Percentiles rank a stretch among this genome's conserved stretches.
phyloP scores from a whole-genome alignment of 1,284 basidiomycete genomes.

The Bjerkandera adusta region DNA sequence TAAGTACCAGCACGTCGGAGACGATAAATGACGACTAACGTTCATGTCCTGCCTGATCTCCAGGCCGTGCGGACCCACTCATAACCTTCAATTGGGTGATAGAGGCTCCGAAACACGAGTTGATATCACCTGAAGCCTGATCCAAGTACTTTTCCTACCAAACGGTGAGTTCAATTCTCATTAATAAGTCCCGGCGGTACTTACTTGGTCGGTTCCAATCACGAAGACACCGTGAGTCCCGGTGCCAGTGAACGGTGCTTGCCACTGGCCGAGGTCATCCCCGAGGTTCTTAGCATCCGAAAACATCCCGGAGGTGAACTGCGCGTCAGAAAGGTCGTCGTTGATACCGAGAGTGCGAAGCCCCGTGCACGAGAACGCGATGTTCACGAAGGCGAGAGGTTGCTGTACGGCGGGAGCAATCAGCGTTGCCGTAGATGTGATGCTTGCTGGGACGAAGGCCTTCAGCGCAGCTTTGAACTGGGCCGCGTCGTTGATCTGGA shows the following conservation, averaged over 20 bases:
- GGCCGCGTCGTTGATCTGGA: constrained; percentile 4
- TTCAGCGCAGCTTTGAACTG: constrained; percentile 4
- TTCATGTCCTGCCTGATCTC: neutral
- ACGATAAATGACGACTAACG: constrained; percentile 14
- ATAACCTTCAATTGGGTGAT: neutral
- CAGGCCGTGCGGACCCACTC: neutral
- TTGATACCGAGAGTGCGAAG: neutral
- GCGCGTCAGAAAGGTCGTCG: constrained; percentile 1
- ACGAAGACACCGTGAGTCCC: constrained; percentile 10
- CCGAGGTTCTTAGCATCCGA: neutral
- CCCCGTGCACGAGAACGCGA: constrained; percentile 3
- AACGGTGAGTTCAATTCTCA: neutral
- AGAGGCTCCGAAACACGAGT: neutral
- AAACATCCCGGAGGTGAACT: neutral
- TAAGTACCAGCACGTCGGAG: neutral
- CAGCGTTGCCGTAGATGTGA: constrained; percentile 4
- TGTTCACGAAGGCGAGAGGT: constrained; percentile 8
- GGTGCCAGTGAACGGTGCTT: constrained; percentile 4
- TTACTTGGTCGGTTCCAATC: constrained; percentile 9
- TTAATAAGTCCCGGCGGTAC: neutral
- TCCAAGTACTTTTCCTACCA: neutral
- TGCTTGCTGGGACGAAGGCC: neutral
- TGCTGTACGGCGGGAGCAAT: constrained; percentile 4
- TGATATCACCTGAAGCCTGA: constrained; percentile 2
- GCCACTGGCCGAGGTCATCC: constrained; percentile 5